Evolutionary conservation across 495 filamentous ascomycete genomes (phyloP), one percentile per base, ranked within the genome.

Genomic region (Aspergillus carlsbadensis): DNA sequence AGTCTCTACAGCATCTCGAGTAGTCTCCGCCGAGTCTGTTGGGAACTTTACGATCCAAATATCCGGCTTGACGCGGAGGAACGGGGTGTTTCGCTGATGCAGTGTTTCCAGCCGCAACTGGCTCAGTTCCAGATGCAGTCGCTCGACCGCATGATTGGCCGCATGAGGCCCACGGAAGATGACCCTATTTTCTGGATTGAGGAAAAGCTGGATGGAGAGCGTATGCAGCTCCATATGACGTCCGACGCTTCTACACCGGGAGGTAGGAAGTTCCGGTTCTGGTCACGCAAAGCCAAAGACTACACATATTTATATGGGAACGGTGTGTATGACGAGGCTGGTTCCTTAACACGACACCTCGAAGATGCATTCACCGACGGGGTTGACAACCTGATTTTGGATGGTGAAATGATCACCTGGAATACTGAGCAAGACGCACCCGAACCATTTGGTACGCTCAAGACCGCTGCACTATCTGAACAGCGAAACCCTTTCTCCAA

Each of bases 381-480:
- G 0, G 92, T 98, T 8, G 75, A 85, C 41, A 90, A 91, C 64
- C 80, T 97, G 62, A 96, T 98, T 29, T 77, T 98, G 2, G 94
- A 98, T 62, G 94, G 94, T 10, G 94, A 98, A 70, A 98, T 98
- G 94, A 90, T 98, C 50, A 96, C 92, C 8, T 98, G 95, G 95
- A 91, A 98, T 67, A 86, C 91, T n/a, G 85, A 88, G 46, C 74
- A 89, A 47, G 86, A 96, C 70, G 84, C 85, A 48, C 88, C 92
- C 37, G 86, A 96, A 35, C 86, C 87, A 2, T 98, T 98, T 63
- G 94, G 94, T 6, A 96, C 90, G 0, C 78, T 98, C 24, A 98
- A 98, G 69, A 92, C 91, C 8, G 94, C 93, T 8, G 95, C 93
- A 0, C 63, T 96, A 18, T 85, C 85, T 0, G 86, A 90, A 64